Conservation (phyloP, 192 early-diverging fungal species). For the Backusella tarrabulga region DNA sequence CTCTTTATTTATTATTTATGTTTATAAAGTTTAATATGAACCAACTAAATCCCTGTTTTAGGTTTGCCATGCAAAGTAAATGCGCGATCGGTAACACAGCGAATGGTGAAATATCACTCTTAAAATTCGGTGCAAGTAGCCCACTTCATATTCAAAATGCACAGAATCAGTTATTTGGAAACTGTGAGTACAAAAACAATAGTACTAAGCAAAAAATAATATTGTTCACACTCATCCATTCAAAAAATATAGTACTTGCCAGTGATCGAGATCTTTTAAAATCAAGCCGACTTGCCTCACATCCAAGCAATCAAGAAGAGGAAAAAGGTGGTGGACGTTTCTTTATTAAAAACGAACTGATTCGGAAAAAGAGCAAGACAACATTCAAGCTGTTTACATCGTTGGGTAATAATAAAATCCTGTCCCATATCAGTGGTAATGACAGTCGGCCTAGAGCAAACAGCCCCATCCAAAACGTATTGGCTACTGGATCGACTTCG, state of each 20-base stretch:
- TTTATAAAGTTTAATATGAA: neutral
- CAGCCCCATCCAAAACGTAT: neutral
- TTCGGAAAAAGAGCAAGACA: slow-evolving; percentile 7
- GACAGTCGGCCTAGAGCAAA: slow-evolving; percentile 1
- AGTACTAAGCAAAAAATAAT: neutral
- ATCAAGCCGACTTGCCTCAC: neutral
- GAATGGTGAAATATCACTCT: slow-evolving; percentile 11
- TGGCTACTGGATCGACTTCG: neutral
- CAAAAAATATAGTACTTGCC: neutral
- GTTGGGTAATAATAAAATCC: neutral
- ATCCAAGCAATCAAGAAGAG: neutral
- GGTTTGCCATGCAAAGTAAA: slow-evolving; percentile 15
- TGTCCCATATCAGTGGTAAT: neutral
- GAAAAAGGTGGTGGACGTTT: neutral
- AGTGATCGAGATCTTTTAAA: slow-evolving; percentile 7
- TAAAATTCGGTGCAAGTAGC: neutral
- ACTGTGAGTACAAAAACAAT: neutral
- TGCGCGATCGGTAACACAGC: slow-evolving; percentile 8
- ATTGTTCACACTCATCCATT: neutral
- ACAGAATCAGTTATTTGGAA: slow-evolving; percentile 13
- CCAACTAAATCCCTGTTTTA: neutral
- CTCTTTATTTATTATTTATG: neutral
- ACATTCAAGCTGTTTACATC: slow-evolving; percentile 5
- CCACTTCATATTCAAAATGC: slow-evolving; percentile 6
- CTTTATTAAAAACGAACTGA: slow-evolving; percentile 1